Base-by-base conservation (phyloP, 441 rosid genomes). In the Populus trichocarpa region DNA sequence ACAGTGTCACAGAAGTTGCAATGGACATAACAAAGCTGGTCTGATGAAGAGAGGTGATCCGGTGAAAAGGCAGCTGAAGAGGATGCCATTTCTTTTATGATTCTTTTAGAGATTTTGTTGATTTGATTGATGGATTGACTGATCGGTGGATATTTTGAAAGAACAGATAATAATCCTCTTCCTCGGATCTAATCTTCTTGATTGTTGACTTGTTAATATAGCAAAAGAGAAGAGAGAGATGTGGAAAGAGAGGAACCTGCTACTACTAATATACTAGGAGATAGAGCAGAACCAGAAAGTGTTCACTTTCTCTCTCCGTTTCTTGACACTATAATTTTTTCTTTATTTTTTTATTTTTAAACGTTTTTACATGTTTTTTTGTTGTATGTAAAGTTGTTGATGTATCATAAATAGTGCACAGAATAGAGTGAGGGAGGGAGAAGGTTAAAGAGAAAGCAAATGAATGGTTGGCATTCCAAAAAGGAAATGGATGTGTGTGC, bases 11-110 rank as follows among this genome's bases (percentile, higher is more conserved):
- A 95, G 77, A 85, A 90, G 89, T 89, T 88, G 94, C 99, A 95
- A 78, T 88, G 95, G 94, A 93, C 98, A 77, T 93, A 93, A 86
- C 98, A 93, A 85, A 95, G 99, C 87, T 95, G 96, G 63, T 95
- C 99, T 85, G 94, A 86, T 86, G 98, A 91, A 81, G 95, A 87
- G 88, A 89, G 89, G 86, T 88, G 95, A 89, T 95, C 98, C 90
- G 95, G 91, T 78, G 96, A 88, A 77, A 87, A 88, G 82, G 88
- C 83, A 88, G 91, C 75, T 75, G 93, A 81, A 78, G 97, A 92
- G 78, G 97, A 90, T 71, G 93, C 88, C 92, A 89, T 89, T 20
- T 75, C 71, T 72, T 67, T 69, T 67, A 72, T 70, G 66, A 67
- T 77, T 77, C 73, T 25, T 59, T 25, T 73, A 28, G 25, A 25